phyloP scores from a whole-genome alignment of 352 stramenopile species.

The Phytophthora pinifolia region DNA sequence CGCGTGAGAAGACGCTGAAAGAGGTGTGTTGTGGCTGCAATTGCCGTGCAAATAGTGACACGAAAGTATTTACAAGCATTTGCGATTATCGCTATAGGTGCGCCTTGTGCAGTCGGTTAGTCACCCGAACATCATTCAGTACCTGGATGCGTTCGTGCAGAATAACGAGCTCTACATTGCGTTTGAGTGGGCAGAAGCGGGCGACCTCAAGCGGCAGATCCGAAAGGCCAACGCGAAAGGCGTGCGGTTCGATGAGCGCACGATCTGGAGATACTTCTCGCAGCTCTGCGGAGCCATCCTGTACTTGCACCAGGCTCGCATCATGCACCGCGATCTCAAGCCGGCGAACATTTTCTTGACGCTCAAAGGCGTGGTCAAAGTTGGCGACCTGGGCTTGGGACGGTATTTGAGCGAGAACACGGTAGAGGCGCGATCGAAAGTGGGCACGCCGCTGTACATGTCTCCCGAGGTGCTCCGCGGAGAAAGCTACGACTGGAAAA shows the following conservation, averaged over 20 bases:
- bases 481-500: constrained; percentile 95
- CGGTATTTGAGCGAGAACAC: constrained; percentile 81
- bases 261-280: constrained; percentile 94
- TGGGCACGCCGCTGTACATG: constrained; percentile 96
- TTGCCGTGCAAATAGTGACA: background rate
- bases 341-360: constrained; percentile 95
- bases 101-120: constrained; percentile 86
- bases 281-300: constrained; percentile 87
- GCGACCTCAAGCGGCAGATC: constrained; percentile 93
- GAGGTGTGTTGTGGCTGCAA: constrained; percentile 35
- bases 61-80: background rate
- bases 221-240: constrained; percentile 87
- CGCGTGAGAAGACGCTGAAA: constrained; percentile 91
- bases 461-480: constrained; percentile 93
- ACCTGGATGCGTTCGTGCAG: constrained; percentile 90
- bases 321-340: constrained; percentile 95
- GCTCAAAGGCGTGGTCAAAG: constrained; percentile 89
- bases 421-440: constrained; percentile 86
- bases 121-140: constrained; percentile 93
- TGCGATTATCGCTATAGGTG: constrained; percentile 35
- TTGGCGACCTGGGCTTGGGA: constrained; percentile 78
- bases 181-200: constrained; percentile 93
- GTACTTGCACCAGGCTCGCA: constrained; percentile 88
- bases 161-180: constrained; percentile 92
- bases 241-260: constrained; percentile 88